Conservation (phyloP, 768 basidiomycete genomes). For the Hirschioporus abietinus region DNA sequence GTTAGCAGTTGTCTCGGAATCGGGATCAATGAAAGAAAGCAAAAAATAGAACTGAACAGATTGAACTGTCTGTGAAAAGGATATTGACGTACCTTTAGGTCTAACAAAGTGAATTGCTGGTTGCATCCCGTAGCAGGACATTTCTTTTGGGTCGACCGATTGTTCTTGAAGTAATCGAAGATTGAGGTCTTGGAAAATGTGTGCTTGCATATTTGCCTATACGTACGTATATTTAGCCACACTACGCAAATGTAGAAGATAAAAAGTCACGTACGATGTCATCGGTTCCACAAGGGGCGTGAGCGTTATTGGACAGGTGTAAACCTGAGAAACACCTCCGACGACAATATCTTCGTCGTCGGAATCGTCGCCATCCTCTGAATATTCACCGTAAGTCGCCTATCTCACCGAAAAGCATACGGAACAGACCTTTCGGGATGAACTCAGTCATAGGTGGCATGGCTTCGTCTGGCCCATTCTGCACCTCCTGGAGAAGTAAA, state of each 20-base stretch:
- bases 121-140: constrained; percentile 77
- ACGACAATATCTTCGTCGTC: constrained; percentile 87
- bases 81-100: constrained; percentile 35
- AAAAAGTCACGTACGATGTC: constrained; percentile 59
- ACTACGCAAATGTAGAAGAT: constrained; percentile 8
- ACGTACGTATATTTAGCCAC: constrained; percentile 8
- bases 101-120: constrained; percentile 44
- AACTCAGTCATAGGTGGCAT: constrained; percentile 78
- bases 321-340: constrained; percentile 79
- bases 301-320: constrained; percentile 79
- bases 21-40: not conserved
- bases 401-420: constrained; percentile 3
- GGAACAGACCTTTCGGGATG: constrained; percentile 57
- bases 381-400: not conserved
- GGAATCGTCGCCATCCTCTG: constrained; percentile 81
- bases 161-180: constrained; percentile 46
- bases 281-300: constrained; percentile 63
- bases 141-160: constrained; percentile 27
- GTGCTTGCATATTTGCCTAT: constrained; percentile 68
- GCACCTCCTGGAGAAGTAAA: constrained; percentile 49
- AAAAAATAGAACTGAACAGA: not conserved
- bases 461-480: constrained; percentile 48
- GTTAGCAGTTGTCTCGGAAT: no score
- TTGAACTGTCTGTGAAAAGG: not conserved
- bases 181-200: constrained; percentile 77